A percentile compares a stretch with the other conserved stretches of the same genome.
Evolutionary conservation across 106 monocot genomes (phyloP).

Genomic region (Dactylorhiza incarnata): DNA sequence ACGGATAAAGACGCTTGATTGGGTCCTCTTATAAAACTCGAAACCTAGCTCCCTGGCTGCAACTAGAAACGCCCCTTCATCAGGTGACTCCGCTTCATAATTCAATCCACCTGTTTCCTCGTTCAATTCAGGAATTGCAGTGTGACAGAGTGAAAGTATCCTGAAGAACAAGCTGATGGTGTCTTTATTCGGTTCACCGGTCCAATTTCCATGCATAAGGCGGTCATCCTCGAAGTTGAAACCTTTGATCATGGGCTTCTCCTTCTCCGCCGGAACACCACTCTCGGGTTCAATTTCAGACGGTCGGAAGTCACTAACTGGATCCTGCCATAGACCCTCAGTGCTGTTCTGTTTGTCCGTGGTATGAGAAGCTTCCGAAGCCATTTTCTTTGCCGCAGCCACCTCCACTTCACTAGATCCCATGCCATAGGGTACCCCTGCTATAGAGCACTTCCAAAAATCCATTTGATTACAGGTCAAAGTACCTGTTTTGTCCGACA

Average conservation of each 20-base stretch:
- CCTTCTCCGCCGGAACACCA: slow-evolving; percentile 11
- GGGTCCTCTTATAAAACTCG: slow-evolving; percentile 71
- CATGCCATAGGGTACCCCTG: slow-evolving; percentile 37
- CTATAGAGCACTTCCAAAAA: slow-evolving; percentile 44
- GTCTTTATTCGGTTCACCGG: slow-evolving; percentile 28
- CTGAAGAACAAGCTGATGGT: slow-evolving; percentile 49
- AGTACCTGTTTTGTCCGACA: slow-evolving; percentile 46
- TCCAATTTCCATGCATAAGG: slow-evolving; percentile 77
- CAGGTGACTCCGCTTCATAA: slow-evolving; percentile 85
- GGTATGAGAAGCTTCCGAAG: slow-evolving; percentile 18
- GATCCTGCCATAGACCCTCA: slow-evolving; percentile 19
- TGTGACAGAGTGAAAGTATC: slow-evolving; percentile 72
- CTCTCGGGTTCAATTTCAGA: slow-evolving; percentile 29
- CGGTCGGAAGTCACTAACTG: neutral
- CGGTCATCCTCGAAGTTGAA: slow-evolving; percentile 73
- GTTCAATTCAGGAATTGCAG: slow-evolving; percentile 63
- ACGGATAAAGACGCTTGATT: slow-evolving; percentile 47
- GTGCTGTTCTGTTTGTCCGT: neutral
- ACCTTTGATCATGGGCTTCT: slow-evolving; percentile 39
- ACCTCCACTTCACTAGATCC: slow-evolving; percentile 42
- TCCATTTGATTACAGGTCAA: slow-evolving; percentile 54
- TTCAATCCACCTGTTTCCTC: slow-evolving; percentile 47
- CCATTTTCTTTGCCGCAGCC: slow-evolving; percentile 45
- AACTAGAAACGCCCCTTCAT: slow-evolving; percentile 77
- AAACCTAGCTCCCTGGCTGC: slow-evolving; percentile 83